Evolutionary conservation across 805 yeast species (phyloP).

Genomic region (Yamadazyma ubonensis): DNA sequence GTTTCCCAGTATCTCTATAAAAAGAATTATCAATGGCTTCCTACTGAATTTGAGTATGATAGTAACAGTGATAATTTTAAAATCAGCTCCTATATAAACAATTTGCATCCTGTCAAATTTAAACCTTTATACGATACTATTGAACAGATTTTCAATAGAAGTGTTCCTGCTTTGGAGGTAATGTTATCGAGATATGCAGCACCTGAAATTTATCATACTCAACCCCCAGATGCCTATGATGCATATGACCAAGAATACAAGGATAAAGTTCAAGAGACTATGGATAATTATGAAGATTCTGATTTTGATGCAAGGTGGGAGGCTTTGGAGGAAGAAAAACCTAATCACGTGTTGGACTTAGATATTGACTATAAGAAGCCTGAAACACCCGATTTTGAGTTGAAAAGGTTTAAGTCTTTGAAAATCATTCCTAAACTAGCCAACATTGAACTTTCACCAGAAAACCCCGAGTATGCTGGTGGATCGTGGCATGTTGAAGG

Average conservation of each 20-base stretch:
- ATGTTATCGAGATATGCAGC: conserved; percentile 25
- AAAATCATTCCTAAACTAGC: conserved; percentile 43
- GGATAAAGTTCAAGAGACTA: conserved; percentile 14
- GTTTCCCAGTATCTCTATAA: conserved; percentile 20
- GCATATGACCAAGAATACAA: conserved; percentile 15
- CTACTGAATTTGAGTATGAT: conserved; percentile 20
- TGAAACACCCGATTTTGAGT: conserved; percentile 5
- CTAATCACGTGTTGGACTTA: conserved; percentile 8
- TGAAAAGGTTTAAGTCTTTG: conserved; percentile 18
- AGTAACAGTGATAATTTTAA: conserved; percentile 14
- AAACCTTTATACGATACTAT: conserved; percentile 28
- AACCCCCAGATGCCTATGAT: conserved; percentile 11
- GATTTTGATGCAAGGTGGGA: conserved; percentile 11
- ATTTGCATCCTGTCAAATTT: conserved; percentile 33
- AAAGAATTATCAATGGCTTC: conserved; percentile 37
- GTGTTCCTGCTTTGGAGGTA: conserved; percentile 33
- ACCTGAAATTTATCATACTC: conserved; percentile 16
- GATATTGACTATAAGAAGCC: conserved; percentile 7
- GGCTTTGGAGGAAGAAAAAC: not conserved
- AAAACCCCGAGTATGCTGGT: conserved; percentile 36
- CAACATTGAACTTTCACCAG: conserved; percentile 41
- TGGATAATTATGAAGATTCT: not conserved
- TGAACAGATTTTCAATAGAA: conserved; percentile 26
- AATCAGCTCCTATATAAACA: conserved; percentile 39
- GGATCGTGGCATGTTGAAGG: conserved; percentile 48